A percentile compares a stretch with the other conserved stretches of the same genome.
Evolutionary conservation across 2,329 filamentous ascomycete genomes (phyloP).

Genomic region (Hymenoscyphus repandus): DNA sequence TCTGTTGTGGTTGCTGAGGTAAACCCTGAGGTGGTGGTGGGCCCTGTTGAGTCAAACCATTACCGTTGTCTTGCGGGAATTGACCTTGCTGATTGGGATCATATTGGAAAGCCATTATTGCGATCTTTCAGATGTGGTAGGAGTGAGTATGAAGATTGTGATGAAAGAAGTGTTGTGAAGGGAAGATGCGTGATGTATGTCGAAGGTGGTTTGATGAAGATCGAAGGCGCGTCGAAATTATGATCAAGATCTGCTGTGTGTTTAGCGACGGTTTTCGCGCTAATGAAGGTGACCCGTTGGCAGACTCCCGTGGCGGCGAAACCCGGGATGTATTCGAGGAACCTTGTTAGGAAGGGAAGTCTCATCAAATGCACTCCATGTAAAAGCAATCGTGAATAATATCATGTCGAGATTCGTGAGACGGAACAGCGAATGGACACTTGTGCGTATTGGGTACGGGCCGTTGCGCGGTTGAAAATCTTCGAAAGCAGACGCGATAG

Average conservation of each 20-base stretch:
- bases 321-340: too few relatives aligned
- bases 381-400: too few relatives aligned
- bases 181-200: conserved; percentile 3
- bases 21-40: conserved; percentile 43
- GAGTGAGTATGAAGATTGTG: not conserved
- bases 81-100: conserved; percentile 56
- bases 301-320: too few relatives aligned
- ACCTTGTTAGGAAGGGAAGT: too few relatives aligned
- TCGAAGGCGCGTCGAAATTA: conserved; percentile 1
- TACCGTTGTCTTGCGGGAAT: conserved; percentile 44
- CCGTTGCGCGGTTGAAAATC: too few relatives aligned
- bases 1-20: conserved; percentile 27
- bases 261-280: not conserved
- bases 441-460: too few relatives aligned
- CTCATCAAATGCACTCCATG: too few relatives aligned
- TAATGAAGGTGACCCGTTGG: not conserved
- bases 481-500: too few relatives aligned
- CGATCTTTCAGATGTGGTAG: not conserved
- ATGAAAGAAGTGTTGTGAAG: not conserved
- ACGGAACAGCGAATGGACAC: too few relatives aligned
- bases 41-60: conserved; percentile 32
- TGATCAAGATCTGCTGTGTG: conserved; percentile 1
- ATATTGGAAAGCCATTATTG: conserved; percentile 61
- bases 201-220: conserved; percentile 4
- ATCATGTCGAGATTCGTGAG: too few relatives aligned